Evolutionary conservation across 2,329 filamentous ascomycete genomes (phyloP), one percentile per base, ranked within the genome.

Genomic region (Venturia pyrina): DNA sequence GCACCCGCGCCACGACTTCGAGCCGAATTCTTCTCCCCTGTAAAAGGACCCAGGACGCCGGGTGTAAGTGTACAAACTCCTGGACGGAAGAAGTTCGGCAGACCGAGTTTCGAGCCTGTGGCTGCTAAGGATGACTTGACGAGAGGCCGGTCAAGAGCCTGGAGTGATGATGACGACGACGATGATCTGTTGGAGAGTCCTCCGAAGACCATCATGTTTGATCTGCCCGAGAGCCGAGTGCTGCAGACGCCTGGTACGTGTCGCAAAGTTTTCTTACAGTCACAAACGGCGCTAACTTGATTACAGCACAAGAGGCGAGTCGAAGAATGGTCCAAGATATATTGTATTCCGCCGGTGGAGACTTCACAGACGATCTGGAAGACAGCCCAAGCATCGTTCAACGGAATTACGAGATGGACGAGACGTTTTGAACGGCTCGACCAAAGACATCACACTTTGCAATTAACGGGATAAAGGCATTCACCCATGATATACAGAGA

Each of bases 201-300:
- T 37, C 95, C 95, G 0, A 98, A 98, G 81, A 95, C 91, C 13
- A 93, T 96, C 67, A 89, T 93, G 72, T 96, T 96, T 75, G 88
- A 89, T 57, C 78, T 96, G 61, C 89, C 89, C 63, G 88, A 89
- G 64, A 89, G 87, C 50, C 87, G 89, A 73, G 78, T 96, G 28
- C 76, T 93, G 74, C 90, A 93, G 75, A 96, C 91, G 62, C 91
- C 90, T 68, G 88, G 87, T 89, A 77, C 73, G 85, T 73, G 57
- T 32, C 19, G 32, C 28, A 21, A 21, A 3, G n/a, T 57, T 48
- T 48, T 48, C n/a, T 24, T 28, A 2, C 57, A 21, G 57, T 59
- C 53, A 21, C 19, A 63, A 53, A 60, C 41, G 21, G 21, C 15
- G 48, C 48, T 53, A 53, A 70, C 66, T 68, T 71, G 64, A 40